Base-by-base conservation (phyloP, 345 rosid species). In the Citrus medica region DNA sequence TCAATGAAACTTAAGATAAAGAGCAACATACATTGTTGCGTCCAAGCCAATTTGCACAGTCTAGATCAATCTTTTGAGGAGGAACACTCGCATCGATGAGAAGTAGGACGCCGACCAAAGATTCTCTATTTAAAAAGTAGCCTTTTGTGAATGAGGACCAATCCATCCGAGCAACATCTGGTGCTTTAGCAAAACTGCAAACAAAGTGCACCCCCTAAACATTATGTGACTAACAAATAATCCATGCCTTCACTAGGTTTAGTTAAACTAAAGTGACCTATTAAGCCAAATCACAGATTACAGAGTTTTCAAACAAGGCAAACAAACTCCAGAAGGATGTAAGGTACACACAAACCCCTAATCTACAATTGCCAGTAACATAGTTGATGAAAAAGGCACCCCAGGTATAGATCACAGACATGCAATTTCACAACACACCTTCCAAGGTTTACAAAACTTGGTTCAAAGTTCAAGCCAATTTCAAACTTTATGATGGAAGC, bases 81-180 rank as follows among this genome's bases (percentile, higher is more conserved):
- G 97, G 97, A 73, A 95, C 94, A 79, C 97, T 93, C 10, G 97
- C 97, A 84, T 94, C 98, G 5, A 95, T 76, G 9, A 95, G 93
- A 79, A 95, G 98, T 33, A 95, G 90, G 65, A 92, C 94, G 28
- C 84, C 79, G 73, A 94, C 97, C 37, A 94, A 92, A 5, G 90
- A 86, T 42, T 91, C 93, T 83, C 97, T 89, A 72, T 95, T 92
- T 79, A 92, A 84, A 75, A 93, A 94, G 87, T 93, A 95, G 30
- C 97, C 98, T 83, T 95, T 94, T 13, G 99, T 95, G 86, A 93
- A 94, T 7, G 92, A 79, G 55, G 97, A 91, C 99, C 97, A 93
- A 88, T 95, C 98, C 83, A 81, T 92, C 76, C 87, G 85, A 61
- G 94, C 97, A 81, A 98, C 84, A 63, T 88, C 92, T 1, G 98